Conservation (phyloP, 179 eudicot genomes). For the Spergularia azorica region DNA sequence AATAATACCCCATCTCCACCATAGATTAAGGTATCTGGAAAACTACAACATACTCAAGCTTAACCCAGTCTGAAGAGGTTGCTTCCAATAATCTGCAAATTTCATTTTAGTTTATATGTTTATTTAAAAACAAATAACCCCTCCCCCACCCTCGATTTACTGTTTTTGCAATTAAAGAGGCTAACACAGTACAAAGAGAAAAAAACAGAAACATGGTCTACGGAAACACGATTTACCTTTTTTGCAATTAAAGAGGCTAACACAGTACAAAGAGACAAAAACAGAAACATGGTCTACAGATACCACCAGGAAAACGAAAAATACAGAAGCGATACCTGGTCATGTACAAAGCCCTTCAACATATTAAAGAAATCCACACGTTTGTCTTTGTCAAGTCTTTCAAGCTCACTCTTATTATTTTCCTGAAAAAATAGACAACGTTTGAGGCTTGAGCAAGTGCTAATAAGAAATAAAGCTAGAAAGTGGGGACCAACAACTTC, state of each 20-base stretch:
- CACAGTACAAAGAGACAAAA: not conserved
- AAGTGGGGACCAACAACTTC: not conserved
- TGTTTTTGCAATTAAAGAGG: no score
- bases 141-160: no score
- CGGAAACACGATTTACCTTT: no score
- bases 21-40: not conserved
- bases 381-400: conserved; percentile 77
- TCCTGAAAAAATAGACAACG: conserved; percentile 53
- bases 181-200: no score
- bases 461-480: not conserved
- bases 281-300: not conserved
- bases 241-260: not conserved
- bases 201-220: no score
- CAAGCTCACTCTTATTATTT: conserved; percentile 75
- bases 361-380: conserved; percentile 66
- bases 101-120: not conserved
- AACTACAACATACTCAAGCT: not conserved
- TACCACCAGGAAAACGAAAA: not conserved
- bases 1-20: not conserved
- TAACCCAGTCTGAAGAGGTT: not conserved
- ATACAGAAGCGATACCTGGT: conserved; percentile 60
- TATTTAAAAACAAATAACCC: not conserved
- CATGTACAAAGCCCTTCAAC: conserved; percentile 87
- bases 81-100: not conserved
- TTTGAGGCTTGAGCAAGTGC: conserved; percentile 13